Percentiles rank a stretch among this genome's conserved stretches.
phyloP scores from a whole-genome alignment of 1,284 basidiomycete genomes.

The Cryptococcus depauperatus region DNA sequence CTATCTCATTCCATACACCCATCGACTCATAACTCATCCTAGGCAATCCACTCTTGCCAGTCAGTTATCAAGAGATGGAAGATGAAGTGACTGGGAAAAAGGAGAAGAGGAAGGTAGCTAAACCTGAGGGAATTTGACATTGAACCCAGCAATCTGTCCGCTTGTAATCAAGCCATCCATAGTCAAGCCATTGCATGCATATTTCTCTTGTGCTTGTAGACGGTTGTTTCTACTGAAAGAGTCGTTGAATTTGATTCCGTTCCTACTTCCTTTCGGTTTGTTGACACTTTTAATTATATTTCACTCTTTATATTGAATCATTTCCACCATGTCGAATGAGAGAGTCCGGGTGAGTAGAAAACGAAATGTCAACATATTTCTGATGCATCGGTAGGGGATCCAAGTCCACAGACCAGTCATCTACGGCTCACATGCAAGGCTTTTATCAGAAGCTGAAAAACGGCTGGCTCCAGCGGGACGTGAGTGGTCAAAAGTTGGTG shows the following conservation, averaged over 20 bases:
- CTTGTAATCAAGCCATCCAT: too few species aligned
- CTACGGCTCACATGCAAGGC: conserved; percentile 88
- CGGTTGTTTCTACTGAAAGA: too few species aligned
- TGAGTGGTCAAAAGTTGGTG: conserved; percentile 17
- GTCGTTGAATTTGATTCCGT: not conserved
- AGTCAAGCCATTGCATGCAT: too few species aligned
- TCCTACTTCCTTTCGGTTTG: not conserved
- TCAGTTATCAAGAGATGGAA: conserved; percentile 47
- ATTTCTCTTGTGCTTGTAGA: too few species aligned
- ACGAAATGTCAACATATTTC: not conserved
- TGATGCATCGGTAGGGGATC: conserved; percentile 56
- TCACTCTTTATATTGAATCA: not conserved
- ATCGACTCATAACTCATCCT: not conserved
- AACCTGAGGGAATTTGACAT: conserved; percentile 37
- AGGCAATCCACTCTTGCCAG: conserved; percentile 42
- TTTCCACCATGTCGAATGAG: conserved; percentile 22
- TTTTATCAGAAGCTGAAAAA: conserved; percentile 65
- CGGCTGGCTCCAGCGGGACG: conserved; percentile 33
- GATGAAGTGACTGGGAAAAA: conserved; percentile 41
- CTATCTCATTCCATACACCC: not conserved
- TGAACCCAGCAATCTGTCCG: too few species aligned
- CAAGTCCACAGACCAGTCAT: conserved; percentile 85
- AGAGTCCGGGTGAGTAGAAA: conserved; percentile 22
- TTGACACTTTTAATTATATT: not conserved
- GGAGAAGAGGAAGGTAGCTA: conserved; percentile 45